These are phyloP conservation scores for Hypoxylon sp. DNA, from an alignment of 2,329 filamentous ascomycete genomes.

Conservation along the genomic window DNA sequence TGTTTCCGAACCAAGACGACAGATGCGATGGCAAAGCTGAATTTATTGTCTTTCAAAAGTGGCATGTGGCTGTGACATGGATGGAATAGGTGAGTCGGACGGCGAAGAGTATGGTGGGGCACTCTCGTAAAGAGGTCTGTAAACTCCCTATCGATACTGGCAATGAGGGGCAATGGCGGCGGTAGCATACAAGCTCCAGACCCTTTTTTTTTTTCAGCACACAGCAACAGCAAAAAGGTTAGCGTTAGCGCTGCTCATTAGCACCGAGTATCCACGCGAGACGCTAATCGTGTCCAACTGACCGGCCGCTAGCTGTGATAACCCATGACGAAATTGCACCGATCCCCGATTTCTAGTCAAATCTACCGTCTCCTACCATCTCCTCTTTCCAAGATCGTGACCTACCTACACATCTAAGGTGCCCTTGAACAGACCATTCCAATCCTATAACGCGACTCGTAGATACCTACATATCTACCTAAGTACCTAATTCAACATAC, in stretches of 20 bases:
- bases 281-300: constrained; percentile 22
- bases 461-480: neutral
- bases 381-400: constrained; percentile 31
- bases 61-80: constrained; percentile 18
- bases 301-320: constrained; percentile 15
- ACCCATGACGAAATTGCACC: constrained; percentile 38
- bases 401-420: neutral
- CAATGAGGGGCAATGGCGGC: constrained; percentile 26
- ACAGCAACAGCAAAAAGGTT: neutral
- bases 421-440: constrained; percentile 19
- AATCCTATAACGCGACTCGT: constrained; percentile 1
- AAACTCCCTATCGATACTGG: constrained; percentile 19
- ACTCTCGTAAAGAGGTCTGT: constrained; percentile 9
- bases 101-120: constrained; percentile 38
- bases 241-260: neutral
- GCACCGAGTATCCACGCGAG: neutral
- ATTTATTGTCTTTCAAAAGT: constrained; percentile 17
- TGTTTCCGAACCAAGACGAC: neutral
- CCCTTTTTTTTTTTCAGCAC: neutral
- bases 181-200: constrained; percentile 4
- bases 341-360: constrained; percentile 5
- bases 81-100: constrained; percentile 35
- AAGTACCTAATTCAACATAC: neutral
- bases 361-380: constrained; percentile 12
- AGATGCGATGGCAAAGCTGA: neutral